A percentile compares a stretch with the other conserved stretches of the same genome.
Conservation (phyloP, 208 protist genomes). For the Trypanosoma vivax region DNA sequence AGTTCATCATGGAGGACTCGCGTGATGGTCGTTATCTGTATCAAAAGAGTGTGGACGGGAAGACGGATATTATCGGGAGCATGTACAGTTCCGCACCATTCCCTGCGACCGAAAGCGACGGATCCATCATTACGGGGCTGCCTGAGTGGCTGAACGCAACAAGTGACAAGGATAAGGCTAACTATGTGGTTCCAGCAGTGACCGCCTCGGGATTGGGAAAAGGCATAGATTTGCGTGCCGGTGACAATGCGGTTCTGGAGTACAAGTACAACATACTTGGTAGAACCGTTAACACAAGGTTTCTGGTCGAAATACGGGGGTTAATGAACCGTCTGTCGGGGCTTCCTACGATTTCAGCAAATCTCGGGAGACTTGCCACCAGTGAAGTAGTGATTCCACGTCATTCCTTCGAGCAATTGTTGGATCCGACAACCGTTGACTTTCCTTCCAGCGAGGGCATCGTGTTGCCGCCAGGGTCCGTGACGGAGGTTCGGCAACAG, state of each 20-base stretch:
- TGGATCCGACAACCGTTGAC: conserved; percentile 42
- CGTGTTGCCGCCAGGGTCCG: conserved; percentile 5
- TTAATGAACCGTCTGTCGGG: conserved; percentile 82
- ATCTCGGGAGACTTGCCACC: conserved; percentile 21
- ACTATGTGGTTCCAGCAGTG: conserved; percentile 8
- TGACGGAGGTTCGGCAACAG: conserved; percentile 36
- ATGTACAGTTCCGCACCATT: conserved; percentile 38
- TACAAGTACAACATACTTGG: conserved; percentile 33
- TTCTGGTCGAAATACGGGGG: conserved; percentile 51
- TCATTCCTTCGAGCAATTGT: conserved; percentile 32
- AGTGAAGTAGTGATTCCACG: conserved; percentile 70
- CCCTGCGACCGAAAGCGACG: too few relatives aligned
- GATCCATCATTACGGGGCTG: conserved; percentile 15
- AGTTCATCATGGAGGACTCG: conserved; percentile 45
- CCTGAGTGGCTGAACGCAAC: conserved; percentile 4
- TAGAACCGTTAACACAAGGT: conserved; percentile 19
- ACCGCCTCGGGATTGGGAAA: conserved; percentile 1
- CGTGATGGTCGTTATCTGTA: conserved; percentile 30
- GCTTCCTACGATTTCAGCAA: conserved; percentile 73
- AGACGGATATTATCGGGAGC: conserved; percentile 51
- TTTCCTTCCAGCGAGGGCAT: conserved; percentile 8
- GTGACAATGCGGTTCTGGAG: conserved; percentile 17
- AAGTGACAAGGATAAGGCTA: conserved; percentile 11
- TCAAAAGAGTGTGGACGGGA: conserved; percentile 18
- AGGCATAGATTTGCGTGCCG: conserved; percentile 28